Evolutionary conservation across 345 rosid species (phyloP).

Genomic region (Rhizophora apiculata): DNA sequence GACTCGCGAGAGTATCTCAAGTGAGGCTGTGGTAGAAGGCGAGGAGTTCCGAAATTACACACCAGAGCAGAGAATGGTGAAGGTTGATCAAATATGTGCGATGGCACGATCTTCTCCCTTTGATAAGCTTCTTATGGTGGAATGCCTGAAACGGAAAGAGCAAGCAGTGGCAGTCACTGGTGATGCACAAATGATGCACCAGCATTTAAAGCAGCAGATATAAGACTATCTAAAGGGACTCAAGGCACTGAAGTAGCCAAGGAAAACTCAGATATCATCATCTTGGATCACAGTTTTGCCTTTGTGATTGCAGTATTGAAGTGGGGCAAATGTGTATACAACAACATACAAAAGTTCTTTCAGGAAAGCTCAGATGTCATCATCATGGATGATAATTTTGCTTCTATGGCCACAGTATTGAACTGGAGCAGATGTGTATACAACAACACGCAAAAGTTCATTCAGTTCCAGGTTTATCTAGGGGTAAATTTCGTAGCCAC

Average conservation of each 20-base stretch:
- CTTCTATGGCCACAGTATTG: conserved; percentile 56
- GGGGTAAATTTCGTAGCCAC: conserved; percentile 72
- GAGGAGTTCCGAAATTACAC: conserved; percentile 48
- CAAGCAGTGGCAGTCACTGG: conserved; percentile 77
- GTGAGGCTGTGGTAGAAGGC: conserved; percentile 56
- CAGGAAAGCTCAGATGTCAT: too few species aligned
- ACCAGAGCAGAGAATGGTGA: conserved; percentile 39
- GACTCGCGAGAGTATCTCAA: conserved; percentile 23
- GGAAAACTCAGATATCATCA: conserved; percentile 75
- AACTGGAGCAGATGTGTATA: conserved; percentile 81
- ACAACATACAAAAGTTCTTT: too few species aligned
- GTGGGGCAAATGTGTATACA: too few species aligned
- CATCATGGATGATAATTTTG: conserved; percentile 58
- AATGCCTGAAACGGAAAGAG: conserved; percentile 61
- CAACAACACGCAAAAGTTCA: conserved; percentile 70
- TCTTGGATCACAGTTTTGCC: conserved; percentile 7
- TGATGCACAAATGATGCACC: conserved; percentile 77
- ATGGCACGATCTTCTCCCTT: conserved; percentile 81
- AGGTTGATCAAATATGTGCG: conserved; percentile 53
- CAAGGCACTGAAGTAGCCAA: conserved; percentile 81
- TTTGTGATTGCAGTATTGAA: too few species aligned
- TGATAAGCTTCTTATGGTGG: conserved; percentile 76
- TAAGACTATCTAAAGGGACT: conserved; percentile 75
- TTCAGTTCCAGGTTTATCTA: conserved; percentile 79
- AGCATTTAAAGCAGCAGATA: conserved; percentile 69